These are phyloP conservation scores for Acer yangbiense DNA, from an alignment of 345 rosid species.

Conservation along the genomic window DNA sequence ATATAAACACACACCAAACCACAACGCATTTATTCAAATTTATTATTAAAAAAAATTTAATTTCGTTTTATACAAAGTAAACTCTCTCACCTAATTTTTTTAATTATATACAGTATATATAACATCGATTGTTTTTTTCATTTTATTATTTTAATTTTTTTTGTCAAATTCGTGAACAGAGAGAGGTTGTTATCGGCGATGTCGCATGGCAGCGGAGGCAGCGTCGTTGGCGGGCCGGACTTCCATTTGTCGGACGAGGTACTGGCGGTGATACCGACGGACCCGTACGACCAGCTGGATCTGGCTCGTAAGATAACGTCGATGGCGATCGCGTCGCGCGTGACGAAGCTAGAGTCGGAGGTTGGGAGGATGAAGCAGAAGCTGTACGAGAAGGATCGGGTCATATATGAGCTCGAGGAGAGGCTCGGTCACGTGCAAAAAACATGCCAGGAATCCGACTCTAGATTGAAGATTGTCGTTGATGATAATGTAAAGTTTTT, in stretches of 20 bases:
- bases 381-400: slow-evolving; percentile 65
- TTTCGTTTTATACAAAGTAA: too few species aligned
- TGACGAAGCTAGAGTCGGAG: slow-evolving; percentile 78
- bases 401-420: slow-evolving; percentile 59
- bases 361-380: slow-evolving; percentile 49
- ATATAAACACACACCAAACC: neutral
- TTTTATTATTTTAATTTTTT: too few species aligned
- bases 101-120: neutral
- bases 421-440: slow-evolving; percentile 52
- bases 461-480: slow-evolving; percentile 49
- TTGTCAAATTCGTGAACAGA: neutral
- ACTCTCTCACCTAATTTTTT: too few species aligned
- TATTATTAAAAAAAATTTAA: too few species aligned
- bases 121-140: too few species aligned
- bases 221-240: slow-evolving; percentile 42
- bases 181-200: slow-evolving; percentile 17
- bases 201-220: slow-evolving; percentile 33
- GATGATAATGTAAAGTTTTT: slow-evolving; percentile 65
- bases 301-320: slow-evolving; percentile 97
- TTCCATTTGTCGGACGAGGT: slow-evolving; percentile 72
- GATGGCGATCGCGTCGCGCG: slow-evolving; percentile 93
- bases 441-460: slow-evolving; percentile 55
- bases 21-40: too few species aligned
- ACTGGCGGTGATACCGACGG: slow-evolving; percentile 78
- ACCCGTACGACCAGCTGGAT: slow-evolving; percentile 92